Evolutionary conservation across 2,329 filamentous ascomycete genomes (phyloP), one percentile per base, ranked within the genome.

Genomic region (Neofusicoccum kwambonambiense): DNA sequence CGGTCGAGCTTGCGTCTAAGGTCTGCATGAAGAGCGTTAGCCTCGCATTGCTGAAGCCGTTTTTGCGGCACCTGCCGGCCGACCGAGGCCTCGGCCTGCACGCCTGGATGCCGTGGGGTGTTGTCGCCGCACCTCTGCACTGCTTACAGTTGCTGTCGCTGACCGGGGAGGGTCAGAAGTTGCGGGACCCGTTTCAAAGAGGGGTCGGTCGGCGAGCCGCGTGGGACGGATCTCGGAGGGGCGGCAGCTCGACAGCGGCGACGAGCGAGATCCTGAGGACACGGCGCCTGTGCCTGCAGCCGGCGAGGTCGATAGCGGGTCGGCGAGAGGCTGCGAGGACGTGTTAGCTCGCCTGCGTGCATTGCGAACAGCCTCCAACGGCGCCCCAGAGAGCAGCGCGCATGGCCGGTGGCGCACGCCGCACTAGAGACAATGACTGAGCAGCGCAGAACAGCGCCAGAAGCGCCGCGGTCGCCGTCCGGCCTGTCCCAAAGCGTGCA

Each of bases 1-100:
- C 47, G 34, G 52, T 62, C 60, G 61, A 69, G 66, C 66, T 67
- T 72, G 70, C 67, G 72, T 71, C 72, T 72, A 70, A 15, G 68
- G 69, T 67, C 75, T 77, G 71, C 68, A 69, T 68, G 67, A 60
- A 67, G 65, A 69, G 66, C 63, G 68, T 77, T 72, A 77, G 75
- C 52, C 56, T 51, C 45, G 69, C 68, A 69, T 66, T 65, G 67
- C 51, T 65, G 67, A 65, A 69, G 65, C 58, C 68, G 56, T 67
- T 65, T 50, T 66, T 68, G 66, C 66, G 62, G 51, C 51, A 64
- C 62, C 34, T 41, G n/a, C 41, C 61, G 22, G 61, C 61, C 41
- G 31, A 42, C 19, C 44, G 31, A 57, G 39, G 50, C 22, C 51
- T 57, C 35, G 19, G 51, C 62, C 42, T 45, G 62, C 51, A 58